Conservation (phyloP, 1,139 yeast species). For the Pneumocystis canis region DNA sequence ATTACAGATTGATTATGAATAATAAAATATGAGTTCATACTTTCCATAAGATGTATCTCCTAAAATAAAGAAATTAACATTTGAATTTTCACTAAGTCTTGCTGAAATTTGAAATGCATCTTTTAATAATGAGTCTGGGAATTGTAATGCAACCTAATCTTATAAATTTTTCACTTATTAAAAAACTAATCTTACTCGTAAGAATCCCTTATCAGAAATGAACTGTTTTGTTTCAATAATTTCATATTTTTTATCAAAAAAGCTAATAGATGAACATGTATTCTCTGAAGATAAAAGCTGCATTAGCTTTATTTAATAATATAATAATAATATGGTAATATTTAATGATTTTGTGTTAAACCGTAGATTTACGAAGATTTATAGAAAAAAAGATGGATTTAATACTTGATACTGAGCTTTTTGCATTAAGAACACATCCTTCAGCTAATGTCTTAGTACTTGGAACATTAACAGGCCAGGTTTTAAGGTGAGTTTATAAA, state of each 20-base stretch:
- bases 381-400: neutral
- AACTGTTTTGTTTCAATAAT: neutral
- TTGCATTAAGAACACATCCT: neutral
- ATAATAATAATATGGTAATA: too few species aligned
- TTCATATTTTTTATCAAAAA: neutral
- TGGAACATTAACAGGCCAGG: neutral
- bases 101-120: constrained; percentile 62
- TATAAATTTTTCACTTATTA: neutral
- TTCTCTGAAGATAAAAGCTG: too few species aligned
- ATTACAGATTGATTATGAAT: neutral
- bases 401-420: too few species aligned
- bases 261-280: too few species aligned
- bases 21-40: neutral
- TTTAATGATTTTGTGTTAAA: too few species aligned
- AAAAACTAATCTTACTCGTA: neutral
- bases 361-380: too few species aligned
- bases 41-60: constrained; percentile 90
- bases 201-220: neutral
- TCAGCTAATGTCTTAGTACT: neutral
- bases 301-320: too few species aligned
- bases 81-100: constrained; percentile 29
- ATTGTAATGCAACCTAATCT: constrained; percentile 55
- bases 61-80: constrained; percentile 27
- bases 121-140: constrained; percentile 66
- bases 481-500: neutral